phyloP scores from a whole-genome alignment of 345 rosid genomes.

The Passiflora organensis region DNA sequence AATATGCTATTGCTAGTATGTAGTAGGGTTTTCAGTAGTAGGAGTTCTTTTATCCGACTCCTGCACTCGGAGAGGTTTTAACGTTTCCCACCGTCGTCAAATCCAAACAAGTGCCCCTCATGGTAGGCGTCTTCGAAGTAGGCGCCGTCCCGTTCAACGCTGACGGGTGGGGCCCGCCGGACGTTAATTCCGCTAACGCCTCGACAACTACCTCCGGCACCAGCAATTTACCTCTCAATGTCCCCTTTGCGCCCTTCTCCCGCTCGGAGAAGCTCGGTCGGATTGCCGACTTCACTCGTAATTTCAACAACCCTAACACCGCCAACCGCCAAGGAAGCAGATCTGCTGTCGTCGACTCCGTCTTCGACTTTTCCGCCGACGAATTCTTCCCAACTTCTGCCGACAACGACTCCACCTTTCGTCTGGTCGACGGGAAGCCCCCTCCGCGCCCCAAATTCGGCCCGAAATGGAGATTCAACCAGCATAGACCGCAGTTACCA shows the following conservation, averaged over 20 bases:
- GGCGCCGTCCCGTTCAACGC: not conserved
- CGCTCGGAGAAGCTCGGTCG: conserved; percentile 93
- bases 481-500: conserved; percentile 70
- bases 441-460: conserved; percentile 89
- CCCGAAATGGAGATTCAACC: conserved; percentile 84
- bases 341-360: conserved; percentile 40
- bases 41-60: no score
- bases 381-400: conserved; percentile 59
- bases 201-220: conserved; percentile 34
- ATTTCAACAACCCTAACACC: conserved; percentile 24
- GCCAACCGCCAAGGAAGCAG: conserved; percentile 23
- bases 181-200: conserved; percentile 25
- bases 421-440: conserved; percentile 84
- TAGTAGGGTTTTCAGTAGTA: no score
- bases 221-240: conserved; percentile 50
- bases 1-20: no score
- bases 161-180: conserved; percentile 90
- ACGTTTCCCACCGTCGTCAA: no score
- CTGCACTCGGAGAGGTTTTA: no score
- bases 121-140: not conserved
- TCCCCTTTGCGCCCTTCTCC: conserved; percentile 78
- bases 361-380: conserved; percentile 82
- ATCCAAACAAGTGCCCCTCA: no score
- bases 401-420: conserved; percentile 75
- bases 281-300: conserved; percentile 86